phyloP scores from a whole-genome alignment of 2,329 filamentous ascomycete species.

The Fusarium cicatricum region DNA sequence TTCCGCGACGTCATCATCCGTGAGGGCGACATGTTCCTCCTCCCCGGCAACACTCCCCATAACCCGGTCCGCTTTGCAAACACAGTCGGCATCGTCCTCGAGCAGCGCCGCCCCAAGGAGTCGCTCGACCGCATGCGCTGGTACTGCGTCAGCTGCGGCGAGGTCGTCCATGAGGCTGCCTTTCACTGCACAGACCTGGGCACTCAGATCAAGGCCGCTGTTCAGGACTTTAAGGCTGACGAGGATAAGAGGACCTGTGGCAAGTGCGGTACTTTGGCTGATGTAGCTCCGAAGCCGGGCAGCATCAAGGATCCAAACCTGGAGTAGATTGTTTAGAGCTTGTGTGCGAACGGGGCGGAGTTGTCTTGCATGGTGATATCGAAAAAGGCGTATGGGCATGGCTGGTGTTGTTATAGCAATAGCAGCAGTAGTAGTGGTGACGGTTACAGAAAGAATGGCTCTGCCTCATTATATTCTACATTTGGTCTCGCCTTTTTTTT shows the following conservation, averaged over 20 bases:
- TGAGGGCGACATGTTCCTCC: slow-evolving; percentile 92
- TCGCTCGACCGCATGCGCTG: slow-evolving; percentile 84
- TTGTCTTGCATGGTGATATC: neutral
- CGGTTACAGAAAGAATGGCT: neutral
- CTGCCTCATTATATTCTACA: slow-evolving; percentile 21
- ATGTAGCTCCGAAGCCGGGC: slow-evolving; percentile 70
- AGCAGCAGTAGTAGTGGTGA: neutral
- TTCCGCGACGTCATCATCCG: slow-evolving; percentile 90
- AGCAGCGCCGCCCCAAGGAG: slow-evolving; percentile 77
- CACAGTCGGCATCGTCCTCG: slow-evolving; percentile 93
- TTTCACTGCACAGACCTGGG: slow-evolving; percentile 93
- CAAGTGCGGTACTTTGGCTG: slow-evolving; percentile 78
- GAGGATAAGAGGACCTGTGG: slow-evolving; percentile 76
- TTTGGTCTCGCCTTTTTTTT: neutral
- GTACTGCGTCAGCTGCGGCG: slow-evolving; percentile 80
- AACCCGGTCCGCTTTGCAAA: slow-evolving; percentile 93
- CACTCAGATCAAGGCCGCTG: slow-evolving; percentile 92
- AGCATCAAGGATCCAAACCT: slow-evolving; percentile 68
- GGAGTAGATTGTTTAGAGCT: slow-evolving; percentile 25
- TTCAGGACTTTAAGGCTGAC: slow-evolving; percentile 78
- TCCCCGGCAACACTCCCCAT: slow-evolving; percentile 94
- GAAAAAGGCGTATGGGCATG: slow-evolving; percentile 3
- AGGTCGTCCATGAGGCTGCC: slow-evolving; percentile 81
- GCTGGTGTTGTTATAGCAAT: neutral
- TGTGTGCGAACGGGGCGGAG: neutral